Conservation (phyloP, 805 yeast species). For the Saturnispora mendoncae region DNA sequence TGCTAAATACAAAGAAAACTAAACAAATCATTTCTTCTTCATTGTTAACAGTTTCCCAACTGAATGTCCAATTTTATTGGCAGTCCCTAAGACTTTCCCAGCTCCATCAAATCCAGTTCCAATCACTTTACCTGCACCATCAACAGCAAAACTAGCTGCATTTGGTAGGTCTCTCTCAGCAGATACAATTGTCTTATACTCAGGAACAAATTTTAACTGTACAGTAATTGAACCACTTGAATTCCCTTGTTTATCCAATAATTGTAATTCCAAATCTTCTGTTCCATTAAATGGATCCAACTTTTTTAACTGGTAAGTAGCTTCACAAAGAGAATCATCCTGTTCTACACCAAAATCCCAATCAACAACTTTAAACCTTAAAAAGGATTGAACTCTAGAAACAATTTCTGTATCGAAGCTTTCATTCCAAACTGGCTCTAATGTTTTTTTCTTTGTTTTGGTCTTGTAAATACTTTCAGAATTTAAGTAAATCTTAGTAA, state of each 20-base stretch:
- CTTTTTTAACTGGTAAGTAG: constrained; percentile 45
- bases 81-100: constrained; percentile 32
- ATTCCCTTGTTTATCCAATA: constrained; percentile 38
- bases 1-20: neutral
- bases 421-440: constrained; percentile 89
- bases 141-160: constrained; percentile 32
- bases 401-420: constrained; percentile 43
- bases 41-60: constrained; percentile 23
- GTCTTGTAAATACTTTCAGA: constrained; percentile 61
- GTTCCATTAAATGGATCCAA: constrained; percentile 52
- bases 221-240: constrained; percentile 61
- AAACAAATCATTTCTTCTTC: constrained; percentile 14
- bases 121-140: constrained; percentile 39
- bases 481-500: constrained; percentile 58
- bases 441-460: constrained; percentile 73
- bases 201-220: constrained; percentile 58
- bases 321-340: constrained; percentile 75
- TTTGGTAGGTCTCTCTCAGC: constrained; percentile 36
- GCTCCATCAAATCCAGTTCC: constrained; percentile 36
- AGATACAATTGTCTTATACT: constrained; percentile 39
- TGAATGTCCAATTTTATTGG: constrained; percentile 44
- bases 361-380: constrained; percentile 59
- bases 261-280: constrained; percentile 41
- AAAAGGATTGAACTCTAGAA: constrained; percentile 52
- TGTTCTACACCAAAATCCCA: constrained; percentile 91